Conservation (phyloP, 2,329 filamentous ascomycete genomes). For the Penicillium sp. region DNA sequence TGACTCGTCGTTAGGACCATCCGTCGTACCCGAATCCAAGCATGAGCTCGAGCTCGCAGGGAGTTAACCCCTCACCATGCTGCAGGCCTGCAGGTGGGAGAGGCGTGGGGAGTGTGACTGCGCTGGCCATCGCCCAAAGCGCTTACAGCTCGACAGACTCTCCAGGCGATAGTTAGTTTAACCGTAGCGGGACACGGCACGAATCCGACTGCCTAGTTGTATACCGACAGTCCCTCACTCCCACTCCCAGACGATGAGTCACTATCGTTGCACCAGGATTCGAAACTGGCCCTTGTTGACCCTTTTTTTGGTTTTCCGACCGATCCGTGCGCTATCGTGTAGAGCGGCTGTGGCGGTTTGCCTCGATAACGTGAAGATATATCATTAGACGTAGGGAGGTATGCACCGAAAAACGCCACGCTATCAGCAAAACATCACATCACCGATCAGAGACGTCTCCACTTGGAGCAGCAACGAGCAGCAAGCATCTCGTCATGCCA, state of each 20-base stretch:
- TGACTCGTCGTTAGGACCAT: neutral
- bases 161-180: neutral
- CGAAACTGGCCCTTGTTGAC: conserved; percentile 1
- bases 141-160: neutral
- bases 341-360: conserved; percentile 29
- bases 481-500: conserved; percentile 8
- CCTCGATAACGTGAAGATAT: conserved; percentile 14
- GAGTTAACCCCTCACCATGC: neutral
- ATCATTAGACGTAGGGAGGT: conserved; percentile 3
- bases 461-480: neutral
- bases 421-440: conserved; percentile 19
- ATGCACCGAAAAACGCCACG: conserved; percentile 14
- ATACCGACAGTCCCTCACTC: neutral
- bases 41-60: neutral
- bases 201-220: conserved; percentile 4
- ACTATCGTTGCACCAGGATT: neutral
- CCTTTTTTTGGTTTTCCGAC: conserved; percentile 9
- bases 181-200: neutral
- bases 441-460: neutral
- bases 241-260: conserved; percentile 2
- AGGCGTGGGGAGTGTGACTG: neutral
- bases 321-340: conserved; percentile 26
- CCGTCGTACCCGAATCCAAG: conserved; percentile 13
- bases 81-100: neutral
- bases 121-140: neutral